A percentile compares a stretch with the other conserved stretches of the same genome.
Evolutionary conservation across 2,329 filamentous ascomycete species (phyloP).

Genomic region (Lomentospora prolificans): DNA sequence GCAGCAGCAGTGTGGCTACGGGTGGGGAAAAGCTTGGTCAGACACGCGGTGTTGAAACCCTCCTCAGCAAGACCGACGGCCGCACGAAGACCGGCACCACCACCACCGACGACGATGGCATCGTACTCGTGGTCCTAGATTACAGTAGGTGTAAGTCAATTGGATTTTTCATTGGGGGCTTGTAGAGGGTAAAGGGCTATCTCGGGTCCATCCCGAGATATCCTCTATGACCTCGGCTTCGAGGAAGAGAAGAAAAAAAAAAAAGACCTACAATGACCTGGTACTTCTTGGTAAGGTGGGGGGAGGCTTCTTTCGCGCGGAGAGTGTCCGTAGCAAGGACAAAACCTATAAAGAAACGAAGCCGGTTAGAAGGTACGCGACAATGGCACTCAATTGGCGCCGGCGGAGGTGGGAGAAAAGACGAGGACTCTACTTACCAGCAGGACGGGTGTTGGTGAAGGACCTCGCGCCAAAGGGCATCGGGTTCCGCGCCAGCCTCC

Average conservation of each 20-base stretch:
- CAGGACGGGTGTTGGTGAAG: slow-evolving; percentile 80
- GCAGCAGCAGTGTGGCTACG: slow-evolving; percentile 76
- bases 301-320: slow-evolving; percentile 85
- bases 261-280: slow-evolving; percentile 68
- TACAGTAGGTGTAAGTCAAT: background rate
- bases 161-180: background rate
- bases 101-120: slow-evolving; percentile 85
- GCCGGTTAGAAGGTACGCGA: background rate
- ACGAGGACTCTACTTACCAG: slow-evolving; percentile 38
- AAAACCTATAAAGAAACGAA: slow-evolving; percentile 45
- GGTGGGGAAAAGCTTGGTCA: slow-evolving; percentile 79
- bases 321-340: slow-evolving; percentile 80
- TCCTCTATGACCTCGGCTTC: no score
- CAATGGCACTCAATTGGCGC: background rate
- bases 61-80: slow-evolving; percentile 81
- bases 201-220: no score
- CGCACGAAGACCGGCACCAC: slow-evolving; percentile 70
- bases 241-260: slow-evolving; percentile 6
- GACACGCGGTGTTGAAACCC: slow-evolving; percentile 82
- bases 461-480: slow-evolving; percentile 38
- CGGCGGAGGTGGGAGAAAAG: background rate
- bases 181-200: background rate
- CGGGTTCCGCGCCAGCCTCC: slow-evolving; percentile 46
- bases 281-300: slow-evolving; percentile 82
- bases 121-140: slow-evolving; percentile 93